Conservation (phyloP, 176 grass and related monocot genomes). For the Pharus latifolius region DNA sequence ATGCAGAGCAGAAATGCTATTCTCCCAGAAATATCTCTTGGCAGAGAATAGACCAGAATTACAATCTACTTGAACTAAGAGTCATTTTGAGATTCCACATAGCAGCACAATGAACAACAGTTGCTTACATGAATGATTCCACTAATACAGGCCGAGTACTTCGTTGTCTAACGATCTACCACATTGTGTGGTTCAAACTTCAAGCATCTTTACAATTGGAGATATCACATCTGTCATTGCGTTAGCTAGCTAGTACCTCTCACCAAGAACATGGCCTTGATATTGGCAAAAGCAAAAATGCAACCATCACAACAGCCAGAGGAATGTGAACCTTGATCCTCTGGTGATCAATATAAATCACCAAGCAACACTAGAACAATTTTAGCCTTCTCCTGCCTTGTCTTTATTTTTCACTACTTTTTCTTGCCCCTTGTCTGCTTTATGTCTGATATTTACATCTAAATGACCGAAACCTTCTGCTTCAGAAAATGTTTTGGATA, state of each 20-base stretch:
- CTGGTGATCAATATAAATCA: conserved; percentile 8
- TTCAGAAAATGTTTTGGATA: conserved; percentile 24
- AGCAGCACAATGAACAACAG: conserved; percentile 20
- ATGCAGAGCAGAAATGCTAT: conserved; percentile 19
- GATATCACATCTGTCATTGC: neutral
- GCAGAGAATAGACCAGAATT: conserved; percentile 28
- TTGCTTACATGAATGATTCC: conserved; percentile 17
- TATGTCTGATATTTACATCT: conserved; percentile 29
- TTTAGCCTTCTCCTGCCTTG: neutral
- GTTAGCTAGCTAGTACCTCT: neutral
- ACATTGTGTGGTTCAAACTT: neutral
- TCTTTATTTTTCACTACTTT: neutral
- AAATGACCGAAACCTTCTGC: neutral
- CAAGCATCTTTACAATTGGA: neutral
- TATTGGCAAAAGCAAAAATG: conserved; percentile 5
- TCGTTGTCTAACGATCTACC: no score
- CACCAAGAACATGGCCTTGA: neutral
- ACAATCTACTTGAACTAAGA: no score
- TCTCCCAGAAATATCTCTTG: conserved; percentile 27
- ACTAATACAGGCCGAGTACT: neutral
- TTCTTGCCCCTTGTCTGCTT: neutral
- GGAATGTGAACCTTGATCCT: neutral
- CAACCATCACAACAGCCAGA: neutral
- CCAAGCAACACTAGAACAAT: conserved; percentile 10
- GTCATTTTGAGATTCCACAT: conserved; percentile 26